These are phyloP conservation scores for Metschnikowia vanudenii DNA, from an alignment of 805 yeast genomes.

Conservation along the genomic window DNA sequence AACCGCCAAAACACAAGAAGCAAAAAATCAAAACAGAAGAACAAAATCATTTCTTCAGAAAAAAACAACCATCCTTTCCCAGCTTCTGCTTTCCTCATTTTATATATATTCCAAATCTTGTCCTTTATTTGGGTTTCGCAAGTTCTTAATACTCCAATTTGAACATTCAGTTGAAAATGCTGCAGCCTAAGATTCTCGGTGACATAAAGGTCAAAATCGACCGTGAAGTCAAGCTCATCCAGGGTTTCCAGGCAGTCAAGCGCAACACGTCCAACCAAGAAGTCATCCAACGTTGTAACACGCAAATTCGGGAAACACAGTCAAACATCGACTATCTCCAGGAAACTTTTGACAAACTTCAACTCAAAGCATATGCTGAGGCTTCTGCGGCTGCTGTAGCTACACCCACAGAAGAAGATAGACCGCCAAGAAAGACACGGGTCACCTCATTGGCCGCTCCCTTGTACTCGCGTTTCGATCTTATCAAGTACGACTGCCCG, in stretches of 20 bases:
- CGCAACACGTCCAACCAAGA: conserved; percentile 73
- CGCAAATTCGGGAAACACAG: conserved; percentile 86
- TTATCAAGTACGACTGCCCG: conserved; percentile 90
- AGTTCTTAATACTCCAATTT: too few species aligned
- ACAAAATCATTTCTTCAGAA: too few species aligned
- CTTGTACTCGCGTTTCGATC: conserved; percentile 67
- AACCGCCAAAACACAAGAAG: too few species aligned
- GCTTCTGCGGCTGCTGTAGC: conserved; percentile 7
- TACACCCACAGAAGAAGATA: conserved; percentile 5
- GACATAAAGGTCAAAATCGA: conserved; percentile 86
- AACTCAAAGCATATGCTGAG: conserved; percentile 28
- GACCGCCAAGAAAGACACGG: conserved; percentile 4
- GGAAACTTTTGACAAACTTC: conserved; percentile 66
- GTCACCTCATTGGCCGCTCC: conserved; percentile 29
- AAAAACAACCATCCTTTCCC: too few species aligned
- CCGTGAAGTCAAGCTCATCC: conserved; percentile 81
- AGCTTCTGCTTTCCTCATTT: too few species aligned
- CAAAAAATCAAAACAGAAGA: too few species aligned
- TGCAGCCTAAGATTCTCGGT: conserved; percentile 34
- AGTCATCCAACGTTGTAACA: conserved; percentile 88
- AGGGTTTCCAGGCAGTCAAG: conserved; percentile 80
- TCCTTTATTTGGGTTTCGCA: too few species aligned
- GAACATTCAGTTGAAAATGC: conserved; percentile 7
- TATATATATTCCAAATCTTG: too few species aligned
- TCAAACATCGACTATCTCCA: conserved; percentile 86